Evolutionary conservation across 768 basidiomycete genomes (phyloP).

Genomic region (Termitomyces sp.): DNA sequence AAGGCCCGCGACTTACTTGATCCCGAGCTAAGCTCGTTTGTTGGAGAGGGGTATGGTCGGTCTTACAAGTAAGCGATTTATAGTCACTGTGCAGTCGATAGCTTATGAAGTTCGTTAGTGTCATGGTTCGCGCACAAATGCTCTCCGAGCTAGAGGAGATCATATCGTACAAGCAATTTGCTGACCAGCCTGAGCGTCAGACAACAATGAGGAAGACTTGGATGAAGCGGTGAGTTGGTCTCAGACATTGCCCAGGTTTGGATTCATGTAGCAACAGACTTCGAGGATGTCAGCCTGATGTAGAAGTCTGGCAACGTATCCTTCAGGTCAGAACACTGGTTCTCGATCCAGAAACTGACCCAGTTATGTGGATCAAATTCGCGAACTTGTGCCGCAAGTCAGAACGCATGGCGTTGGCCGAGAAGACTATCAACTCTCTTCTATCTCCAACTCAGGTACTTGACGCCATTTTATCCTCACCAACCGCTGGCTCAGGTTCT

Average conservation of each 20-base stretch:
- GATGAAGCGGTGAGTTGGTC: slow-evolving; percentile 79
- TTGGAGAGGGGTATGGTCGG: slow-evolving; percentile 95
- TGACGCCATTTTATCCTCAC: neutral
- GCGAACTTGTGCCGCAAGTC: slow-evolving; percentile 95
- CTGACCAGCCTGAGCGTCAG: slow-evolving; percentile 93
- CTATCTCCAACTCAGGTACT: slow-evolving; percentile 67
- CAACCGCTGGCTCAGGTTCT: neutral
- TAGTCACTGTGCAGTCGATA: neutral
- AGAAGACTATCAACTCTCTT: slow-evolving; percentile 93
- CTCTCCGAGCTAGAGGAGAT: slow-evolving; percentile 97
- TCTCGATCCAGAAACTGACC: slow-evolving; percentile 88
- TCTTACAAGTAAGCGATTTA: slow-evolving; percentile 78
- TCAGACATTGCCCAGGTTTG: neutral
- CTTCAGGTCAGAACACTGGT: slow-evolving; percentile 94
- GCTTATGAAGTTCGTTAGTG: slow-evolving; percentile 38
- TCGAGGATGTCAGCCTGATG: slow-evolving; percentile 95
- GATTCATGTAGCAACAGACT: slow-evolving; percentile 41
- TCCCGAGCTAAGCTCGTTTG: slow-evolving; percentile 84
- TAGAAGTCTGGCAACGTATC: slow-evolving; percentile 98
- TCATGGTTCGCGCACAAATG: slow-evolving; percentile 98
- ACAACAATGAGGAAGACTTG: slow-evolving; percentile 88
- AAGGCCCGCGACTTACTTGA: slow-evolving; percentile 91
- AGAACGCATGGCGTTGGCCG: slow-evolving; percentile 90
- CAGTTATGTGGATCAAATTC: slow-evolving; percentile 98
- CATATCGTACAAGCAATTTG: slow-evolving; percentile 90